phyloP scores from a whole-genome alignment of 345 rosid genomes.

The Capsella bursapastoris region DNA sequence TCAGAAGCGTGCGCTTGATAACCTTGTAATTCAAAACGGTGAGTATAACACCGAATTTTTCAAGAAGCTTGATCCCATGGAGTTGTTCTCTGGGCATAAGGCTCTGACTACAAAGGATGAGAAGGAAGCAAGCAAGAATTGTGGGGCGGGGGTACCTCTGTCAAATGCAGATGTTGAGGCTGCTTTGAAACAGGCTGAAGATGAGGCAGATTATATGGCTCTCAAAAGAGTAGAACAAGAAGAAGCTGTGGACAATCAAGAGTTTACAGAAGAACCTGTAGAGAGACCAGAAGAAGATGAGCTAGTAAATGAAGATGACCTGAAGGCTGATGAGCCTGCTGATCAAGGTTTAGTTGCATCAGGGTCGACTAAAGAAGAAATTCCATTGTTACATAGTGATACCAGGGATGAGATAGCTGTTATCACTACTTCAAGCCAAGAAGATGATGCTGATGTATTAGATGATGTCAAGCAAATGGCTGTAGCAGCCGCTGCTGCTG shows the following conservation, averaged over 20 bases:
- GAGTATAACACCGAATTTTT: constrained; percentile 96
- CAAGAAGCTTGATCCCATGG: constrained; percentile 99
- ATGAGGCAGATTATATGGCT: constrained; percentile 99
- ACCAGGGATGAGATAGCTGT: constrained; percentile 62
- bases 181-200: constrained; percentile 95
- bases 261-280: constrained; percentile 92
- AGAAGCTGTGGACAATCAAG: constrained; percentile 99
- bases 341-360: constrained; percentile 56
- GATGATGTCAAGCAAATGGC: constrained; percentile 97
- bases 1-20: constrained; percentile 98
- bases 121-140: constrained; percentile 54
- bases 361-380: constrained; percentile 51
- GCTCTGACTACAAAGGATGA: constrained; percentile 61
- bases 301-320: constrained; percentile 76
- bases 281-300: constrained; percentile 96
- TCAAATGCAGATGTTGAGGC: constrained; percentile 98
- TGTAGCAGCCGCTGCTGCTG: constrained; percentile 91
- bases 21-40: constrained; percentile 98
- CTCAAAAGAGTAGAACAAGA: constrained; percentile 96
- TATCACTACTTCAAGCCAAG: constrained; percentile 62
- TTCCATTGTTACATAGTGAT: constrained; percentile 42
- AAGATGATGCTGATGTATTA: constrained; percentile 86
- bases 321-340: constrained; percentile 73
- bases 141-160: constrained; percentile 60
- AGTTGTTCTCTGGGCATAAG: constrained; percentile 87